phyloP scores from a whole-genome alignment of 768 basidiomycete species.

The Podaxis pistillaris region DNA sequence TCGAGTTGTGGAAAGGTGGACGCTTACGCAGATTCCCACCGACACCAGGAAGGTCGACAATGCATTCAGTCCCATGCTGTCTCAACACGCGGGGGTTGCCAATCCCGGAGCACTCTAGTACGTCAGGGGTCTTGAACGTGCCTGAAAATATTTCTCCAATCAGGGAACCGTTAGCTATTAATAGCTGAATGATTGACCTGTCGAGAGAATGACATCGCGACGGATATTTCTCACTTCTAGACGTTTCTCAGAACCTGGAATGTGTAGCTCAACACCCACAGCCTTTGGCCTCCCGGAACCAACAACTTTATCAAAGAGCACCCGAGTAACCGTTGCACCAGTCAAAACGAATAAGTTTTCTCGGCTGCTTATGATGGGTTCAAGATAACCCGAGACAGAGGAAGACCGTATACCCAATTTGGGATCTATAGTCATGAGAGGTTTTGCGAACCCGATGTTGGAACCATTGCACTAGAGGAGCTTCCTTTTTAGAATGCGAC shows the following conservation, averaged over 20 bases:
- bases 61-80: constrained; percentile 1
- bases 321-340: constrained; percentile 18
- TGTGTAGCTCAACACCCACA: constrained; percentile 3
- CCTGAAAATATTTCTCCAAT: not conserved
- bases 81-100: constrained; percentile 3
- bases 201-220: constrained; percentile 51
- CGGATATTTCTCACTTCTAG: not conserved
- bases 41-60: constrained; percentile 11
- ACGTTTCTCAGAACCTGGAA: not conserved
- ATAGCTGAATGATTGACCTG: constrained; percentile 32
- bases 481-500: not conserved
- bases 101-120: constrained; percentile 25
- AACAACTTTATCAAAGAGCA: not conserved
- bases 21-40: constrained; percentile 13
- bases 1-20: not conserved
- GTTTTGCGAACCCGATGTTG: constrained; percentile 11
- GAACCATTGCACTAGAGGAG: constrained; percentile 11
- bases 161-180: not conserved
- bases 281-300: not conserved
- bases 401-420: constrained; percentile 24
- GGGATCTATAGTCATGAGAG: constrained; percentile 20
- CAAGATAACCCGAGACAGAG: constrained; percentile 25
- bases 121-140: constrained; percentile 20
- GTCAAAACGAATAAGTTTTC: constrained; percentile 26
- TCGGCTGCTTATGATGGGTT: constrained; percentile 21